Evolutionary conservation across 345 rosid genomes (phyloP).

Genomic region (Syzygium aromaticum): DNA sequence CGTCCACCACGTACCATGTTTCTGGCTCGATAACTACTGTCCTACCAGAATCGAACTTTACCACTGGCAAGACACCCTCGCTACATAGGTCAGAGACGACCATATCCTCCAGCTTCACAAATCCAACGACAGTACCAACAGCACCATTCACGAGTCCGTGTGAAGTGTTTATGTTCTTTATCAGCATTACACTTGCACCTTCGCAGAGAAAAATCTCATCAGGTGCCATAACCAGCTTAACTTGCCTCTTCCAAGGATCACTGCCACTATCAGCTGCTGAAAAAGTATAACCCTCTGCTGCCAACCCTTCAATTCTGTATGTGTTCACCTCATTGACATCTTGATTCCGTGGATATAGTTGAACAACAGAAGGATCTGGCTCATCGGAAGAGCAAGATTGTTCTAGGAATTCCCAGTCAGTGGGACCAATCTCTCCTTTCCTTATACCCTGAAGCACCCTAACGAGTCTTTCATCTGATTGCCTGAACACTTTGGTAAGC

Average conservation of each 20-base stretch:
- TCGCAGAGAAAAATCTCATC: conserved; percentile 5
- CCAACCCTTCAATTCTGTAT: conserved; percentile 8
- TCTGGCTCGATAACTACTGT: conserved; percentile 3
- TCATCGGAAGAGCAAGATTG: conserved; percentile 4
- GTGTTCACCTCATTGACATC: conserved; percentile 13
- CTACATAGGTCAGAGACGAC: background rate
- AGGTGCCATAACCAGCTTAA: conserved; percentile 9
- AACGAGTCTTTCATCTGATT: conserved; percentile 20
- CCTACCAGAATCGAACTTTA: conserved; percentile 13
- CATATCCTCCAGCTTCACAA: background rate
- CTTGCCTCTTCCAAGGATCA: background rate
- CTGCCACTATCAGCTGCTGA: conserved; percentile 7
- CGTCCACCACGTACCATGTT: conserved; percentile 4
- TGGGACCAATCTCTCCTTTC: conserved; percentile 14
- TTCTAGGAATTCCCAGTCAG: conserved; percentile 10
- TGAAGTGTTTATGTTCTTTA: conserved; percentile 6
- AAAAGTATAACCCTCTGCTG: background rate
- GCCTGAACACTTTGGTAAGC: conserved; percentile 20
- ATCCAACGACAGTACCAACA: conserved; percentile 10
- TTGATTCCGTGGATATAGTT: conserved; percentile 14
- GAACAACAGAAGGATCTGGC: conserved; percentile 9
- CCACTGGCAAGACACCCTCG: conserved; percentile 4
- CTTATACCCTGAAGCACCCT: conserved; percentile 14
- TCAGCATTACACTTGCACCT: conserved; percentile 22
- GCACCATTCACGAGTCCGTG: conserved; percentile 17